These are phyloP conservation scores for Edaphochlamys debaryana DNA, from an alignment of 139 green algal genomes.

Conservation along the genomic window DNA sequence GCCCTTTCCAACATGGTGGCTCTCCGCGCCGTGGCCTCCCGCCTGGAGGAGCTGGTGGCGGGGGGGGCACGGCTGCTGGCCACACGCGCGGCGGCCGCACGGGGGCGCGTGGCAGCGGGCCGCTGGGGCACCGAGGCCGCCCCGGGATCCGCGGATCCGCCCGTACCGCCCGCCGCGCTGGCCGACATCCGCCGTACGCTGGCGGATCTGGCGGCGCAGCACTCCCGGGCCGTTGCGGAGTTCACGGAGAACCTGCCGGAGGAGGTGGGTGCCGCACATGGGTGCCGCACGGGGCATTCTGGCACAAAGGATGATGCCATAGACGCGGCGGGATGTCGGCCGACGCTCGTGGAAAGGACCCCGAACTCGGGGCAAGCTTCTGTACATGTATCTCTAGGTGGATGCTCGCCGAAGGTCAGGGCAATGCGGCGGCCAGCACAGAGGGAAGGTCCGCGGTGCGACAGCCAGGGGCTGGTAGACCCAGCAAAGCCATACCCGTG, in stretches of 20 bases:
- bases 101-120: background rate
- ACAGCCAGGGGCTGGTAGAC: too few species aligned
- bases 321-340: too few species aligned
- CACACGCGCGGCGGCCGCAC: slow-evolving; percentile 19
- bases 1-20: slow-evolving; percentile 51
- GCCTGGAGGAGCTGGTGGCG: slow-evolving; percentile 59
- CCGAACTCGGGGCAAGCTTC: too few species aligned
- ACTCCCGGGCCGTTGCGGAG: slow-evolving; percentile 56
- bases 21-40: slow-evolving; percentile 43
- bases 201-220: slow-evolving; percentile 59
- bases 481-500: too few species aligned
- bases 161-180: slow-evolving; percentile 16
- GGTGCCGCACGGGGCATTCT: too few species aligned
- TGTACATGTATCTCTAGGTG: too few species aligned
- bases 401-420: too few species aligned
- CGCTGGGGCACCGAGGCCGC: slow-evolving; percentile 17
- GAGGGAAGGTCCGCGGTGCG: too few species aligned
- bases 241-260: slow-evolving; percentile 73
- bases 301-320: too few species aligned
- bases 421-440: too few species aligned
- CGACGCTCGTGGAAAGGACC: too few species aligned
- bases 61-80: background rate
- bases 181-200: slow-evolving; percentile 52
- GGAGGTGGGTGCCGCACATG: slow-evolving; percentile 40
- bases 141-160: too few species aligned